These are phyloP conservation scores for Sedum album DNA, from an alignment of 164 flowering plant species.

Conservation along the genomic window DNA sequence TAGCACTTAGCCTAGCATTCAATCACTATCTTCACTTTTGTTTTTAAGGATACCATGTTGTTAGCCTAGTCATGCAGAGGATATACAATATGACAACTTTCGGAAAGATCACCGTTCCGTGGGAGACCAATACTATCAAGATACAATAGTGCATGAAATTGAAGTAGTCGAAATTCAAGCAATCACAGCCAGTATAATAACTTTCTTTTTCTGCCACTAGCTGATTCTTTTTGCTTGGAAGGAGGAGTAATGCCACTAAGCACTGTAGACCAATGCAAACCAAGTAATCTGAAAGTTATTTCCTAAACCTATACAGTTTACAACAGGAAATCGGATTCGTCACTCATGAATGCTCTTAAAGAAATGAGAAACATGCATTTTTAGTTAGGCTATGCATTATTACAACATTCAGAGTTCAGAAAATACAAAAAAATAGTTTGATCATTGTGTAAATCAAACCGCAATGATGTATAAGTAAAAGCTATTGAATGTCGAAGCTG, in stretches of 20 bases:
- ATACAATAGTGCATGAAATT: not conserved
- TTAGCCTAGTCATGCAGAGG: not conserved
- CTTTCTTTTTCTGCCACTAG: not conserved
- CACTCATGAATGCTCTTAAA: not conserved
- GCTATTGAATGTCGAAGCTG: too few species aligned
- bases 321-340: not conserved
- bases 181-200: not conserved
- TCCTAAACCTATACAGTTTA: not conserved
- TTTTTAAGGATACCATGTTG: not conserved
- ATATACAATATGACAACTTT: not conserved
- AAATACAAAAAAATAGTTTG: not conserved
- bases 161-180: not conserved
- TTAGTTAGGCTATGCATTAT: not conserved
- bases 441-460: slow-evolving; percentile 14
- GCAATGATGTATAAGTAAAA: too few species aligned
- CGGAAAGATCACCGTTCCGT: slow-evolving; percentile 3
- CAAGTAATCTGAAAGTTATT: not conserved
- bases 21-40: not conserved
- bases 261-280: not conserved
- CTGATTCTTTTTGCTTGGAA: not conserved
- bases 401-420: not conserved
- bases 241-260: not conserved
- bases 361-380: not conserved
- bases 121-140: not conserved
- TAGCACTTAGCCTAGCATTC: not conserved